Percentiles rank a stretch among this genome's conserved stretches.
Conservation (phyloP, 768 basidiomycete genomes). For the Lentinula edodes region DNA sequence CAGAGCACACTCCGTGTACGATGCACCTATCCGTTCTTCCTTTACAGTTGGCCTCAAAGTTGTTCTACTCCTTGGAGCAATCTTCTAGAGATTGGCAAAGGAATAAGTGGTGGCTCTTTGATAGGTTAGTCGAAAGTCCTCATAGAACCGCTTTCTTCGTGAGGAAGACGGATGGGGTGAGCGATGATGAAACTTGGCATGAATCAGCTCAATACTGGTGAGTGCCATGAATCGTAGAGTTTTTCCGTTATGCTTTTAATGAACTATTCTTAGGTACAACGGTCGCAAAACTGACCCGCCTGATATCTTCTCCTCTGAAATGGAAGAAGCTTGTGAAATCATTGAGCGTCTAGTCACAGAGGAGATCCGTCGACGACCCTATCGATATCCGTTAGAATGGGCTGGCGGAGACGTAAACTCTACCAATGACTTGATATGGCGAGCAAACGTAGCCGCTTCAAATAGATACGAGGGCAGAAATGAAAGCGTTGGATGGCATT, state of each 20-base stretch:
- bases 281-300: conserved; percentile 59
- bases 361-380: conserved; percentile 54
- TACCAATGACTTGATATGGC: conserved; percentile 38
- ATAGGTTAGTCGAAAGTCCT: conserved; percentile 76
- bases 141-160: conserved; percentile 79
- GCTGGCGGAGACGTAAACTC: conserved; percentile 21
- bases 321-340: conserved; percentile 76
- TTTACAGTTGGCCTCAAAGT: conserved; percentile 64
- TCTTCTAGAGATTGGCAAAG: conserved; percentile 57
- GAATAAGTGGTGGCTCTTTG: conserved; percentile 84
- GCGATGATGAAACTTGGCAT: conserved; percentile 50
- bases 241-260: not conserved
- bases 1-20: conserved; percentile 70
- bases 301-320: conserved; percentile 49
- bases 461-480: conserved; percentile 82
- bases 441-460: conserved; percentile 80
- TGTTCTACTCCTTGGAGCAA: conserved; percentile 71
- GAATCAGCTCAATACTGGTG: conserved; percentile 76
- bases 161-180: conserved; percentile 40
- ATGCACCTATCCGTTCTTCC: conserved; percentile 66
- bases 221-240: conserved; percentile 4
- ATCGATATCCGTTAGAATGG: conserved; percentile 67
- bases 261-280: conserved; percentile 58
- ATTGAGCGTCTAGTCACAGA: conserved; percentile 67
- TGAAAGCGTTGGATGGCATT: conserved; percentile 79